These are phyloP conservation scores for Aspergillus awamori DNA, from an alignment of 2,329 filamentous ascomycete species.

Conservation along the genomic window DNA sequence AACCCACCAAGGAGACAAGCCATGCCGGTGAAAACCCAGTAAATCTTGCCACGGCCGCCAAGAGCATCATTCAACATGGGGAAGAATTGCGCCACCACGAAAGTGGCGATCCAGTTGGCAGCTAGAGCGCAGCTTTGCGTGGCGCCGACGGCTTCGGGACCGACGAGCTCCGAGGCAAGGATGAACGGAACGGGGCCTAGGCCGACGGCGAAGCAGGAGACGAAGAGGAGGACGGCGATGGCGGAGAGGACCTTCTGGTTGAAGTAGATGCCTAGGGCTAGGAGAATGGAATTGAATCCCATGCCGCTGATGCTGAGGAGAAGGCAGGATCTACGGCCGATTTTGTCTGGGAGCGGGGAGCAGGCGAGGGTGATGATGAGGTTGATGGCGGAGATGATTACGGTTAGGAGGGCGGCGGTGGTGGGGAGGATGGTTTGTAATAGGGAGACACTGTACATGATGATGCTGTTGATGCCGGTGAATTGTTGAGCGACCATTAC, in stretches of 20 bases:
- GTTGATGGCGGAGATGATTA: conserved; percentile 84
- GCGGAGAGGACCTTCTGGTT: conserved; percentile 76
- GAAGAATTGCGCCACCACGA: conserved; percentile 93
- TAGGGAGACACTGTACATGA: conserved; percentile 97
- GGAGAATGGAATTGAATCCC: conserved; percentile 72
- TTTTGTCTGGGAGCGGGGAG: conserved; percentile 80
- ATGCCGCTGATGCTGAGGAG: conserved; percentile 83
- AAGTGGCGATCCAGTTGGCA: conserved; percentile 88
- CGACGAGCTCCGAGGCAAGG: conserved; percentile 86
- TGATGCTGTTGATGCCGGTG: conserved; percentile 92
- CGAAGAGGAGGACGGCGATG: conserved; percentile 79
- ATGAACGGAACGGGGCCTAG: conserved; percentile 95
- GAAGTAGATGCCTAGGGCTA: conserved; percentile 79
- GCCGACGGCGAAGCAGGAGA: conserved; percentile 85
- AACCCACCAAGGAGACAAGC: conserved; percentile 72
- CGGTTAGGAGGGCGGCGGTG: conserved; percentile 80
- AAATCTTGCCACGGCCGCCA: conserved; percentile 79
- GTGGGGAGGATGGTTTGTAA: conserved; percentile 78
- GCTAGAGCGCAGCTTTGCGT: conserved; percentile 86
- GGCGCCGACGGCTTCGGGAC: conserved; percentile 85
- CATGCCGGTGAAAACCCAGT: conserved; percentile 84
- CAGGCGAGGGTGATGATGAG: conserved; percentile 79
- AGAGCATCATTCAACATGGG: conserved; percentile 78
- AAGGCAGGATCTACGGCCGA: conserved; percentile 85
- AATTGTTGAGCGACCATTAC: conserved; percentile 94